Base-by-base conservation (phyloP, 2,329 filamentous ascomycete genomes). In the Neurospora sp. region DNA sequence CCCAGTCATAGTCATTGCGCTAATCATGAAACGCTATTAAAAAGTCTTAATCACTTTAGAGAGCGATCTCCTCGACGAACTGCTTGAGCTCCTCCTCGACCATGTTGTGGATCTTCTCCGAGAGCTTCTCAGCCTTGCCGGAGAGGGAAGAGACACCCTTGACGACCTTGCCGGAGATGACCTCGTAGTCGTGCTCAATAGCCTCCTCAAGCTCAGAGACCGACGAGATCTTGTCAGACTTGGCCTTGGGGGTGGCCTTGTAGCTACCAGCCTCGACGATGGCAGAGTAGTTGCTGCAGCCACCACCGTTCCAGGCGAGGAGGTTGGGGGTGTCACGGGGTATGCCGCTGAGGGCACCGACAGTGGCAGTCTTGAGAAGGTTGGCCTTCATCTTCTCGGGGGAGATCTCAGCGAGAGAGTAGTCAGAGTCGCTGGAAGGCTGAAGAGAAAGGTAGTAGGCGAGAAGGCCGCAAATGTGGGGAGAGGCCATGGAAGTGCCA, bases 381-480 rank as follows among this genome's bases (percentile, higher is more conserved):
- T 89, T 91, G 76, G 89, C 86, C 92, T 99, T 99, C 78, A 99
- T 87, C 88, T 97, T 90, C 86, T 92, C 92, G 72, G 96, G 96
- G 67, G 93, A 96, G 82, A 99, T 93, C 74, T 91, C 86, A 71
- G 91, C 92, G 77, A 97, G 90, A 73, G 94, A 91, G 80, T 93
- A 99, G 79, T 92, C 93, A 57, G 96, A 99, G 83, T 96, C 92
- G 77, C 87, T 87, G 74, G 91, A 84, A 67, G 96, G 96, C 84
- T 98, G 94, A 70, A 99, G 93, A 74, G 96, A 99, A 72, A 99
- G 90, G 83, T 97, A 92, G 88, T 99, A 99, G 84, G 96, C 96
- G 77, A 98, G 86, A 74, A 99, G 93, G 88, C 96, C 96, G 79
- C 90, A 91, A 80, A 99, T 91, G 83, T 99, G 96, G 76, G 96